Evolutionary conservation across 768 basidiomycete species (phyloP).

Genomic region (Lactarius hatsudake): DNA sequence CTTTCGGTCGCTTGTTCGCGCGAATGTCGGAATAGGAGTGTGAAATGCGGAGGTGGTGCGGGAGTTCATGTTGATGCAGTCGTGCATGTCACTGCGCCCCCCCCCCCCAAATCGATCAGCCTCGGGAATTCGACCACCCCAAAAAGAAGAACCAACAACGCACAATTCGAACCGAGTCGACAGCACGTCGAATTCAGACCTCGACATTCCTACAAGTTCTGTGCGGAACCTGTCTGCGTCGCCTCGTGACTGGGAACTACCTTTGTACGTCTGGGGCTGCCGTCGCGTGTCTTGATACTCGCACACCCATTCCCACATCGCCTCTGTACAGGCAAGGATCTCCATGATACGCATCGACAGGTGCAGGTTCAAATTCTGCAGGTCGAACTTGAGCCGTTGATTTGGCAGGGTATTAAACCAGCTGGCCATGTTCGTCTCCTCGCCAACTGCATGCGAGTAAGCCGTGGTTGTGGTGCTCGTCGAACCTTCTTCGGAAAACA

Average conservation of each 20-base stretch:
- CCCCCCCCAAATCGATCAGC: conserved; percentile 6
- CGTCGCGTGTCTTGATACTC: conserved; percentile 43
- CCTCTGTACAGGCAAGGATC: conserved; percentile 66
- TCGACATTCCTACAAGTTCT: conserved; percentile 48
- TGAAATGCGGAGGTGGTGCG: conserved; percentile 48
- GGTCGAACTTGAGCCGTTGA: conserved; percentile 51
- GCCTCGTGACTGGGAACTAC: conserved; percentile 4
- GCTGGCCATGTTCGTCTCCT: neutral
- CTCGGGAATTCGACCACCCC: neutral
- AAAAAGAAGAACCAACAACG: conserved; percentile 33
- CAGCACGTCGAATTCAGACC: conserved; percentile 61
- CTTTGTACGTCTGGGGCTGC: conserved; percentile 7
- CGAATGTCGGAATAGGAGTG: conserved; percentile 44
- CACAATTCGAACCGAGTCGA: conserved; percentile 60
- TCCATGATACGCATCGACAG: conserved; percentile 59
- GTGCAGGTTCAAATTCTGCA: conserved; percentile 59
- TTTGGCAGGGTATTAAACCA: conserved; percentile 49
- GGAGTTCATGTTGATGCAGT: conserved; percentile 48
- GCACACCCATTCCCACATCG: conserved; percentile 77
- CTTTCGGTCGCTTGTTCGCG: conserved; percentile 50
- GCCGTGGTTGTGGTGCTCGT: neutral
- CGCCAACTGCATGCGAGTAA: neutral
- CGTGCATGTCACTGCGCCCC: conserved; percentile 58
- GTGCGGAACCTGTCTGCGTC: conserved; percentile 8
- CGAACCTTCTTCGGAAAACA: neutral